A percentile compares a stretch with the other conserved stretches of the same genome.
These are phyloP conservation scores for Sporothrix pallida DNA, from an alignment of 2,329 filamentous ascomycete genomes.

Conservation along the genomic window DNA sequence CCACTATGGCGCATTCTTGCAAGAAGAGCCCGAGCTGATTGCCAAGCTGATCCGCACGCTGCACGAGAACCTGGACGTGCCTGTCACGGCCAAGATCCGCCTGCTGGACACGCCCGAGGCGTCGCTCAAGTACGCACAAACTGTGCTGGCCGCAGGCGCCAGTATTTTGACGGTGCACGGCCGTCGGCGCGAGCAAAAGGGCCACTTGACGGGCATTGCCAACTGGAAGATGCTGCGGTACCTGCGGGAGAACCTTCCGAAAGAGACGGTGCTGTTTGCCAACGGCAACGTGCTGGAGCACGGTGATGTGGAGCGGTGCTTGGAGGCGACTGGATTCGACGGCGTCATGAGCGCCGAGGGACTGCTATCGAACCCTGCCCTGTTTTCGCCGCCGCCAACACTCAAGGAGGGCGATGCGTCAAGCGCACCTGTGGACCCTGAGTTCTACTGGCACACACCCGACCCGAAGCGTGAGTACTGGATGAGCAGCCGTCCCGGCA, in stretches of 20 bases:
- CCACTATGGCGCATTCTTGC: slow-evolving; percentile 90
- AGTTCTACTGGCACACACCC: slow-evolving; percentile 34
- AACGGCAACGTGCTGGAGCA: slow-evolving; percentile 92
- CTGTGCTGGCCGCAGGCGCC: slow-evolving; percentile 84
- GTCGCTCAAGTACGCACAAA: slow-evolving; percentile 86
- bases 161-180: slow-evolving; percentile 95
- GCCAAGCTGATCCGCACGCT: slow-evolving; percentile 82
- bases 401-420: not conserved
- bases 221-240: slow-evolving; percentile 89
- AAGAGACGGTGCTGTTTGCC: slow-evolving; percentile 91
- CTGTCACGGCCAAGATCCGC: slow-evolving; percentile 93
- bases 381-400: slow-evolving; percentile 75
- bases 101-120: slow-evolving; percentile 85
- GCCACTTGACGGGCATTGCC: slow-evolving; percentile 89
- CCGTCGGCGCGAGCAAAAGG: slow-evolving; percentile 87
- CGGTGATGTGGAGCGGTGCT: slow-evolving; percentile 76
- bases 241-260: slow-evolving; percentile 79
- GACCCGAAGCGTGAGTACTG: slow-evolving; percentile 76
- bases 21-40: slow-evolving; percentile 88
- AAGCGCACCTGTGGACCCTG: not conserved
- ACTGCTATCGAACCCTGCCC: slow-evolving; percentile 86
- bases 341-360: slow-evolving; percentile 96
- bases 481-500: slow-evolving; percentile 71
- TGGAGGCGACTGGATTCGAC: slow-evolving; percentile 85
- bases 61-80: slow-evolving; percentile 76